Percentiles rank a stretch among this genome's conserved stretches.
Conservation (phyloP, 1,284 basidiomycete genomes). For the Somion occarium region DNA sequence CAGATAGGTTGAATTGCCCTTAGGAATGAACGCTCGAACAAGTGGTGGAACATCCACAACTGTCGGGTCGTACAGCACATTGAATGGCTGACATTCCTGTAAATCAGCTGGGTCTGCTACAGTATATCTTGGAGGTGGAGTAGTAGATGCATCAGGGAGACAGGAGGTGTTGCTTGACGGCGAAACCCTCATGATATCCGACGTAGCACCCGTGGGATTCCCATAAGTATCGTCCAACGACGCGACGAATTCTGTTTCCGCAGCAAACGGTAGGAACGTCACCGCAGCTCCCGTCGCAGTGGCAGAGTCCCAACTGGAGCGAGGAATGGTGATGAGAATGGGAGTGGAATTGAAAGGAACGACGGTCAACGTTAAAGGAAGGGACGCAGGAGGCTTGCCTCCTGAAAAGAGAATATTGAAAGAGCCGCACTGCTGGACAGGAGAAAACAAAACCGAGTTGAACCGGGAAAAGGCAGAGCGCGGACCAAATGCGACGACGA, state of each 20-base stretch:
- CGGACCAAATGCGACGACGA: constrained; percentile 37
- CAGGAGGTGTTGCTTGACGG: constrained; percentile 40
- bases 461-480: constrained; percentile 41
- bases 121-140: constrained; percentile 20
- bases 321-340: constrained; percentile 41
- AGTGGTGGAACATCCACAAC: constrained; percentile 32
- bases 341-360: constrained; percentile 49
- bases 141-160: constrained; percentile 24
- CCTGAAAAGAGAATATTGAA: constrained; percentile 44
- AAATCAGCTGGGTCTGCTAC: constrained; percentile 21
- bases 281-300: constrained; percentile 38
- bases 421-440: constrained; percentile 50
- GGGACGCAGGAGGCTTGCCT: constrained; percentile 26
- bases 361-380: constrained; percentile 46
- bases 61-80: constrained; percentile 37
- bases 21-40: constrained; percentile 43
- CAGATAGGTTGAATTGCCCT: constrained; percentile 34
- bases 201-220: constrained; percentile 35
- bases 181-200: constrained; percentile 44
- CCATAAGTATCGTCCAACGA: constrained; percentile 46
- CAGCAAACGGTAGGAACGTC: constrained; percentile 47
- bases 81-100: constrained; percentile 49
- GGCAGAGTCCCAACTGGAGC: constrained; percentile 31
- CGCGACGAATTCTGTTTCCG: constrained; percentile 47
- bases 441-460: constrained; percentile 41